phyloP scores from a whole-genome alignment of 345 rosid species.

The Diplotaxis tenuifolia region DNA sequence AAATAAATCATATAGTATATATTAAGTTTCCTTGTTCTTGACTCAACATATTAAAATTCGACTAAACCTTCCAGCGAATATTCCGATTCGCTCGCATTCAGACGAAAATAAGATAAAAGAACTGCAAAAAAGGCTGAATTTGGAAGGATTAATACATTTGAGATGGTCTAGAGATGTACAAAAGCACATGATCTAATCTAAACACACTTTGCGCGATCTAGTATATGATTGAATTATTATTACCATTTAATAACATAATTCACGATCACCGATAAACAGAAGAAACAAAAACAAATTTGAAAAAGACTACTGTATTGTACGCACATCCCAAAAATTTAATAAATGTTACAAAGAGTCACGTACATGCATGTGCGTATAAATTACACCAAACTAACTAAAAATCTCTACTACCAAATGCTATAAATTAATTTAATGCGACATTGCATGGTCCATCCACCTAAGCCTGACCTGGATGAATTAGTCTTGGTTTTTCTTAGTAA shows the following conservation, averaged over 20 bases:
- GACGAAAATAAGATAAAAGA: background rate
- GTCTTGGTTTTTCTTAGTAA: background rate
- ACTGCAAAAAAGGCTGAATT: background rate
- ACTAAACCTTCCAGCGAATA: background rate
- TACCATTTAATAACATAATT: conserved; percentile 10
- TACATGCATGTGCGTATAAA: conserved; percentile 41
- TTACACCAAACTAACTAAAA: conserved; percentile 31
- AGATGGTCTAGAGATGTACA: conserved; percentile 4
- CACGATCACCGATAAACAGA: conserved; percentile 1
- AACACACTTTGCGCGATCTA: conserved; percentile 18
- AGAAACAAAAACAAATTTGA: background rate
- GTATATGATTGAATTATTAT: conserved; percentile 21
- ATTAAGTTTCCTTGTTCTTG: conserved; percentile 7
- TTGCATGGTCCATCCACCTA: conserved; percentile 37
- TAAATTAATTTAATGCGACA: conserved; percentile 32
- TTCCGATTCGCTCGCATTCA: background rate
- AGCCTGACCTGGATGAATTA: conserved; percentile 34
- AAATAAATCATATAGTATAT: background rate
- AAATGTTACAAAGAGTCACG: conserved; percentile 33
- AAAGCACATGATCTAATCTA: conserved; percentile 27
- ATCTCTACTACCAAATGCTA: conserved; percentile 25
- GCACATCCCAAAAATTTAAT: conserved; percentile 35
- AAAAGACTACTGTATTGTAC: conserved; percentile 8
- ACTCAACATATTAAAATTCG: conserved; percentile 5
- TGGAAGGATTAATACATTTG: conserved; percentile 26